These are phyloP conservation scores for Ceratocystis destructans DNA, from an alignment of 2,329 filamentous ascomycete genomes.

Conservation along the genomic window DNA sequence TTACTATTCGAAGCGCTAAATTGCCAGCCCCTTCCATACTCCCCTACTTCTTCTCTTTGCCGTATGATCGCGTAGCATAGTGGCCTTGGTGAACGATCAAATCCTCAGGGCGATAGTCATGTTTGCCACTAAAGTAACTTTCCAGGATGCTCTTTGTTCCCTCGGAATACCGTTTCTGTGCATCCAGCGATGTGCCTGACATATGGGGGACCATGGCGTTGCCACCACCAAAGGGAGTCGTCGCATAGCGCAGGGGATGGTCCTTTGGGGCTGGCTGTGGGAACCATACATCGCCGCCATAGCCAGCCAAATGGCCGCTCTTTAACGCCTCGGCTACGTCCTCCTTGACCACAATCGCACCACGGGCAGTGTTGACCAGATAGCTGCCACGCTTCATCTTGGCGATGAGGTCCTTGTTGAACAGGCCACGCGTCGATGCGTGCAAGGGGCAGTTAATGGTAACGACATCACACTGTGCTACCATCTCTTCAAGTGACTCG, in stretches of 20 bases:
- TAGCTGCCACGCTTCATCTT: slow-evolving; percentile 99
- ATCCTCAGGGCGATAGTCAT: slow-evolving; percentile 82
- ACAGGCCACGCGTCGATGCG: slow-evolving; percentile 90
- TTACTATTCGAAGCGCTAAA: not conserved
- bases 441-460: slow-evolving; percentile 99
- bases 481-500: slow-evolving; percentile 79
- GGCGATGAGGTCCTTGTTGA: slow-evolving; percentile 95
- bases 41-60: slow-evolving; percentile 36
- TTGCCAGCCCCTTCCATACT: not conserved
- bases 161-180: slow-evolving; percentile 80
- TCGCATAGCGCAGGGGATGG: slow-evolving; percentile 80
- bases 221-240: slow-evolving; percentile 90
- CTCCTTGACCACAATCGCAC: slow-evolving; percentile 98
- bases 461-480: slow-evolving; percentile 87
- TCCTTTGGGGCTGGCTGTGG: slow-evolving; percentile 90
- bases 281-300: slow-evolving; percentile 90
- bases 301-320: slow-evolving; percentile 77
- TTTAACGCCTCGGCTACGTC: slow-evolving; percentile 91
- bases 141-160: slow-evolving; percentile 82
- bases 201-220: slow-evolving; percentile 99
- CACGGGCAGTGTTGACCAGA: slow-evolving; percentile 97
- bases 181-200: slow-evolving; percentile 96
- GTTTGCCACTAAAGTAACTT: slow-evolving; percentile 74
- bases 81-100: slow-evolving; percentile 81
- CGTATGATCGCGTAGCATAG: slow-evolving; percentile 91